phyloP scores from a whole-genome alignment of 2,329 filamentous ascomycete species.

The Epichloe uncinata region DNA sequence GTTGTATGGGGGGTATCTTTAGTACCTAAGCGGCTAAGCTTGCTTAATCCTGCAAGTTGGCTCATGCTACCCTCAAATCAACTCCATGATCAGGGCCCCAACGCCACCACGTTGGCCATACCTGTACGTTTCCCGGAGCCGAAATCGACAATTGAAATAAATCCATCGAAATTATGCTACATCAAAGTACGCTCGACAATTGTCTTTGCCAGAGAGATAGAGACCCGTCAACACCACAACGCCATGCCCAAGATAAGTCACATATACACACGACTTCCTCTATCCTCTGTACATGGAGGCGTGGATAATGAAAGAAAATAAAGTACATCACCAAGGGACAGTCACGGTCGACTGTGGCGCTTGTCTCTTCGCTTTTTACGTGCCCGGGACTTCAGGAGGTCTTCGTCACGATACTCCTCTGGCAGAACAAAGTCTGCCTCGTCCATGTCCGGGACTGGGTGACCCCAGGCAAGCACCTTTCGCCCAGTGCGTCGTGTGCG shows the following conservation, averaged over 20 bases:
- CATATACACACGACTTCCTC: not conserved
- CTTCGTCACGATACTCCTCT: slow-evolving; percentile 44
- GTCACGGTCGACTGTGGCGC: slow-evolving; percentile 33
- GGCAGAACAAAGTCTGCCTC: slow-evolving; percentile 66
- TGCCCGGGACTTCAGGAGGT: slow-evolving; percentile 43
- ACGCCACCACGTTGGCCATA: not conserved
- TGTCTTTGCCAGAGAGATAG: not conserved
- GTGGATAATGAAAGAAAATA: not conserved
- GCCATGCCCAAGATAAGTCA: not conserved
- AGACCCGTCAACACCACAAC: slow-evolving; percentile 1
- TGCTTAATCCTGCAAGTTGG: not conserved
- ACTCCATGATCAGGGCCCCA: not conserved
- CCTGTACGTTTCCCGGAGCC: not conserved
- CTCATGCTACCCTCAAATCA: not conserved
- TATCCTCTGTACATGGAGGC: not conserved
- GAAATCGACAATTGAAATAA: not conserved
- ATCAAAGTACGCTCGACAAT: not conserved
- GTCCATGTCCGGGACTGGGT: slow-evolving; percentile 58
- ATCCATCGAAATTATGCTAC: not conserved
- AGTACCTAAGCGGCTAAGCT: not conserved
- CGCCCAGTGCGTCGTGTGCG: slow-evolving; percentile 56
- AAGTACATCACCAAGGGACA: not conserved
- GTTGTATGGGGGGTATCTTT: not conserved
- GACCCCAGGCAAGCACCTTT: slow-evolving; percentile 67
- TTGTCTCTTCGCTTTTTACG: slow-evolving; percentile 50